Base-by-base conservation (phyloP, 768 basidiomycete species). In the Boletellus ananas region DNA sequence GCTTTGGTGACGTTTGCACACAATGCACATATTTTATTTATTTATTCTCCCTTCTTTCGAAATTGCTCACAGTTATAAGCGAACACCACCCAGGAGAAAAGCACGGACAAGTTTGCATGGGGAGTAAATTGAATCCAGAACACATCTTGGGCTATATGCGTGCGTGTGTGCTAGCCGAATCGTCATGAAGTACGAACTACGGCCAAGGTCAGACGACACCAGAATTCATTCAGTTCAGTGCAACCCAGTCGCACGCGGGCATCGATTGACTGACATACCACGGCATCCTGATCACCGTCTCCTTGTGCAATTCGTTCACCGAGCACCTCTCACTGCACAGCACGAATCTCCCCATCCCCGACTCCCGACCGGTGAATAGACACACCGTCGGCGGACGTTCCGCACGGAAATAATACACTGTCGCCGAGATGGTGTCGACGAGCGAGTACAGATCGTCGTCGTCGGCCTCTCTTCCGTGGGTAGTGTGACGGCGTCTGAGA, bases 341-440 rank as follows among this genome's bases (percentile, higher is more conserved):
- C 38, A 58, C 47, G 16, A 56, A 64, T 18, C 59, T 52, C 29
- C 62, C 59, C 39, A 62, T 38, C 31, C 62, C 62, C 0, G 55
- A 51, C 29, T 63, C 55, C 7, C 48, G 45, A 21, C 61, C 58
- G 6, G 55, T 55, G 39, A 43, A 63, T 25, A 63, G 37, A 41
- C 62, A 63, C 3, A 63, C 62, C 1, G 58, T 63, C n/a, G 64
- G 62, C 0, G 61, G 58, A 23, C 37, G 50, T 1, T 37, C 40
- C 6, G 61, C 59, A 6, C 49, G 50, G 56, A 67, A 64, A 43
- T 59, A 64, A 34, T 63, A 66, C 8, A 63, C 16, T 4, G 52
- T 61, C 4, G 51, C 44, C 2, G 62, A 66, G 1, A 47, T 0
- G 0, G 62, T 67, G 42, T 64, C 62, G 6, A 62, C 3, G 40